Conservation (phyloP, 306 rosid species). For the Styphnolobium japonicum region DNA sequence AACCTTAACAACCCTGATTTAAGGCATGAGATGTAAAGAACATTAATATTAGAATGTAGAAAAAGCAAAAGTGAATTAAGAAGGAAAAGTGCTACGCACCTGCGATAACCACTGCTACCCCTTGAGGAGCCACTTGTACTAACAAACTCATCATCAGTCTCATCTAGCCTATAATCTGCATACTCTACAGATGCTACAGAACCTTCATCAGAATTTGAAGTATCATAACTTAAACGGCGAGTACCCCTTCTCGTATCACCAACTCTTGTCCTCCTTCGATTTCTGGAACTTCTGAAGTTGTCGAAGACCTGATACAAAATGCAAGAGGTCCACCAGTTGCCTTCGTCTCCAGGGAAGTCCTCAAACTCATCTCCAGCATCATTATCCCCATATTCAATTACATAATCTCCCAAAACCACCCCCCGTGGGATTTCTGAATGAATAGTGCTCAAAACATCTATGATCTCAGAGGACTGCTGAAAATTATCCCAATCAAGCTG, state of each 20-base stretch:
- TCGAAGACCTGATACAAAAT: slow-evolving; percentile 87
- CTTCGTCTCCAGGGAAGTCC: slow-evolving; percentile 78
- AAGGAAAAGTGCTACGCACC: slow-evolving; percentile 43
- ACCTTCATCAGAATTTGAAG: slow-evolving; percentile 79
- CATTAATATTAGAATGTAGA: background rate
- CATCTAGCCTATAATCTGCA: slow-evolving; percentile 68
- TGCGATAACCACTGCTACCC: slow-evolving; percentile 60
- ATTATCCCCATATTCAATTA: slow-evolving; percentile 90
- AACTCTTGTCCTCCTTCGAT: slow-evolving; percentile 78
- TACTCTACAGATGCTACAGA: slow-evolving; percentile 74
- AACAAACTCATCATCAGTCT: slow-evolving; percentile 67
- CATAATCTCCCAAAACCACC: slow-evolving; percentile 90
- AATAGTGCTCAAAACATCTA: slow-evolving; percentile 93
- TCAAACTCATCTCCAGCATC: slow-evolving; percentile 83
- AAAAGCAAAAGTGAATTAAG: background rate
- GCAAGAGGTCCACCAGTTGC: slow-evolving; percentile 99
- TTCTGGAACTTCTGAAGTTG: slow-evolving; percentile 83
- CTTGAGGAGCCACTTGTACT: slow-evolving; percentile 58
- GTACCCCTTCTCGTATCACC: slow-evolving; percentile 63
- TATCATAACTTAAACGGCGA: slow-evolving; percentile 71
- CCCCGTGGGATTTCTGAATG: slow-evolving; percentile 93
- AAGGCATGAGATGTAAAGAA: background rate
- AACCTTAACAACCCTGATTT: background rate
- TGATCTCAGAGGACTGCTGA: slow-evolving; percentile 94
- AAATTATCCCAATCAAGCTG: slow-evolving; percentile 98